Evolutionary conservation across 768 basidiomycete species (phyloP).

Genomic region (Kwoniella pini): DNA sequence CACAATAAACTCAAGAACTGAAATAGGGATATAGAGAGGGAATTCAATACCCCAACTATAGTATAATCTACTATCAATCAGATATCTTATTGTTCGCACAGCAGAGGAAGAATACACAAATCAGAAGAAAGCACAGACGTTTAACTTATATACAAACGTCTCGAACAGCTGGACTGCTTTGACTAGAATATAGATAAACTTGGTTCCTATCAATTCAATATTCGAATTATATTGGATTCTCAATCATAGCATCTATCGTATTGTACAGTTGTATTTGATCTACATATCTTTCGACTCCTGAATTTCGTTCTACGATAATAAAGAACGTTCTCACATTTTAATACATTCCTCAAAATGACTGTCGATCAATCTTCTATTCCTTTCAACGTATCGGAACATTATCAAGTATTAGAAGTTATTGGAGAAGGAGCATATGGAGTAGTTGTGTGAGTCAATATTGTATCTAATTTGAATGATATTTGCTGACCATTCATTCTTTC

Average conservation of each 20-base stretch:
- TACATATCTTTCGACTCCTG: too few species aligned
- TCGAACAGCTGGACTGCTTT: not conserved
- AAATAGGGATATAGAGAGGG: not conserved
- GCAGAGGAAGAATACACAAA: too few species aligned
- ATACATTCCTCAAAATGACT: conserved; percentile 1
- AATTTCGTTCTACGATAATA: not conserved
- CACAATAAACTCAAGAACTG: too few species aligned
- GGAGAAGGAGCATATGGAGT: conserved; percentile 96
- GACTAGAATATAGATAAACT: not conserved
- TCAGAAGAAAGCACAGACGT: not conserved
- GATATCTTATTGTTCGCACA: too few species aligned
- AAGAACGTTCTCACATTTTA: not conserved
- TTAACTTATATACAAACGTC: not conserved
- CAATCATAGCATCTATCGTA: too few species aligned
- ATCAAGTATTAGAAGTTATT: conserved; percentile 77
- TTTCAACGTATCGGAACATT: conserved; percentile 55
- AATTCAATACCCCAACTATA: too few species aligned
- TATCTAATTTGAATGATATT: not conserved
- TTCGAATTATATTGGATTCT: too few species aligned
- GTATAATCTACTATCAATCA: too few species aligned
- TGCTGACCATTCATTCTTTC: not conserved
- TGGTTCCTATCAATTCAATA: not conserved
- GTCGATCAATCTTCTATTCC: conserved; percentile 23
- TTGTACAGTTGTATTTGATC: too few species aligned
- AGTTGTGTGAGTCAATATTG: conserved; percentile 58